phyloP scores from a whole-genome alignment of 73 alveolate genomes.

The Durusdinium trenchii region DNA sequence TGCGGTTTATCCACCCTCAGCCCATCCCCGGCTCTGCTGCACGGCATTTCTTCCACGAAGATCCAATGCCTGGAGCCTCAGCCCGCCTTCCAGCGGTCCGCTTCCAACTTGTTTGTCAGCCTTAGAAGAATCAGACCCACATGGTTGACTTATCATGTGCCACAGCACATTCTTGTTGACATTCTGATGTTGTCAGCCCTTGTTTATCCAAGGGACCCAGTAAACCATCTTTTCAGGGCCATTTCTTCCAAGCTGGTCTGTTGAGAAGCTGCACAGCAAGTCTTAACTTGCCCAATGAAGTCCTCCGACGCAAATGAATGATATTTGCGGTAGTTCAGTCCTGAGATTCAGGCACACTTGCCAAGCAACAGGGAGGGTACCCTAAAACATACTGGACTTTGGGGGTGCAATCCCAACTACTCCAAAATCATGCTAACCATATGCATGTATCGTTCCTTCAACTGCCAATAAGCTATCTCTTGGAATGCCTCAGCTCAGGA shows the following conservation, averaged over 20 bases:
- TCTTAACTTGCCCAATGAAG: background rate
- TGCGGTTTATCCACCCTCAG: background rate
- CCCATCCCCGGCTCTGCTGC: background rate
- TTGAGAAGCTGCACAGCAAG: slow-evolving; percentile 2
- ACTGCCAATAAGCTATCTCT: too few relatives aligned
- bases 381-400: too few relatives aligned
- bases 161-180: background rate
- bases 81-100: background rate
- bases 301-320: background rate
- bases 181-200: too few relatives aligned
- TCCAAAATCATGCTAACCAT: too few relatives aligned
- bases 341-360: too few relatives aligned
- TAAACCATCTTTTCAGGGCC: background rate
- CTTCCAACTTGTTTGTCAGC: background rate
- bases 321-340: background rate
- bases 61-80: background rate
- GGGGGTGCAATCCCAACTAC: too few relatives aligned
- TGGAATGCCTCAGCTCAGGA: too few relatives aligned
- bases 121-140: background rate
- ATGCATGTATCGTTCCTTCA: too few relatives aligned
- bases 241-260: background rate
- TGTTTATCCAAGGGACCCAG: slow-evolving; percentile 23
- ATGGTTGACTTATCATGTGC: background rate
- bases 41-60: background rate
- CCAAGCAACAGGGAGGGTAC: too few relatives aligned